Evolutionary conservation across 495 filamentous ascomycete genomes (phyloP), one percentile per base, ranked within the genome.

Genomic region (Penicillium herquei): DNA sequence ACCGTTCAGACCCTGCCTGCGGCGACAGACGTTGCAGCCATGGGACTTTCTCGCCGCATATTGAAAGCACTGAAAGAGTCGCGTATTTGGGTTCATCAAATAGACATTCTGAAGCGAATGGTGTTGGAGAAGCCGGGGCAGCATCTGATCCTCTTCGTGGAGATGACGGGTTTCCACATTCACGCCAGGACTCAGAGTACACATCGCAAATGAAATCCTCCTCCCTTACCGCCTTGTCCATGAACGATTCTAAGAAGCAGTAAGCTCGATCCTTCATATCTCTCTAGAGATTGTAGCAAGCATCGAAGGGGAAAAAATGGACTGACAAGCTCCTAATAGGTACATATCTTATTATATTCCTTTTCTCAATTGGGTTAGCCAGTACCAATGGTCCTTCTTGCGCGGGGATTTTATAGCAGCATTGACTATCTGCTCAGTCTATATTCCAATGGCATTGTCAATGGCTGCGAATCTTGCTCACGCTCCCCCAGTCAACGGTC

Each of bases 361-460:
- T 1, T 88, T 91, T 50, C 73, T 96, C 55, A 88, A 86, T 52
- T 99, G 94, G 94, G 84, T 94, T 33, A 74, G 74, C 39, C 87
- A 95, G 67, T 99, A 99, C 65, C 83, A 73, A 55, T 88, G 82
- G 84, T 81, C 81, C 6, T 96, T 86, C 68, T 70, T 98, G 30
- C 81, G 86, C 59, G 94, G 95, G 32, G 94, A 99, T 73, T 76
- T 97, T 32, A 78, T 92, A 9, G 92, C 94, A 11, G 81, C 89
- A 43, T 69, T 98, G 50, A 97, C 94, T 2, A 86, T 99, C 72
- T 91, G 93, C 1, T 96, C 92, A 12, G 92, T 99, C 75, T 99
- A 99, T 65, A 89, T 99, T 37, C 94, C 94, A 26, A 97, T 99
- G 93, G 87, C 93, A 0, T 81, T 99, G 30, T 97, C 92, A 5